phyloP scores from a whole-genome alignment of 129 eudicot species.

The Tanacetum coccineum region DNA sequence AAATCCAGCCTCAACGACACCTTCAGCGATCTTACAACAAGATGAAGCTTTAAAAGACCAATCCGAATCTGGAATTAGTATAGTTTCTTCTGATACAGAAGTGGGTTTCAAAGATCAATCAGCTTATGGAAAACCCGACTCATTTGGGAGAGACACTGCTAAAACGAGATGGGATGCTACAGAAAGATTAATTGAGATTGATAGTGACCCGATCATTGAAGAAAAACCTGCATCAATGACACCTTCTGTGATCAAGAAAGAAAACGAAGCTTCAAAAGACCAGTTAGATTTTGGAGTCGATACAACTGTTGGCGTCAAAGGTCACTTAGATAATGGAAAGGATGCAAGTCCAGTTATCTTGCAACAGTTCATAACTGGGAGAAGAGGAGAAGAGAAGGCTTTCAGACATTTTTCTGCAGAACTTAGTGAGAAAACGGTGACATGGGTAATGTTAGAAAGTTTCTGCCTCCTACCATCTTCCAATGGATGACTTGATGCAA shows the following conservation, averaged over 20 bases:
- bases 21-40: slow-evolving; percentile 21
- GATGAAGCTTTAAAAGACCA: neutral
- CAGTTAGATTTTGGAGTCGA: neutral
- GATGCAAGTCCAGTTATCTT: neutral
- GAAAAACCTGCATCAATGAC: slow-evolving; percentile 14
- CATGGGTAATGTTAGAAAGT: too few relatives aligned
- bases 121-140: neutral
- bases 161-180: neutral
- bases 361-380: slow-evolving; percentile 50
- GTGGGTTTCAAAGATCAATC: neutral
- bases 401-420: slow-evolving; percentile 33
- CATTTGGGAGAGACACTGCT: neutral
- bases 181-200: neutral
- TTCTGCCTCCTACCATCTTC: too few relatives aligned
- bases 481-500: too few relatives aligned
- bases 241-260: slow-evolving; percentile 28
- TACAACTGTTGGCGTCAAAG: neutral
- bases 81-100: neutral
- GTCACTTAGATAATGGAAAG: too few relatives aligned
- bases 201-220: slow-evolving; percentile 21
- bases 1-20: too few relatives aligned
- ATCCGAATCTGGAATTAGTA: neutral
- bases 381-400: slow-evolving; percentile 58
- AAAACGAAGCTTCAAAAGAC: slow-evolving; percentile 8
- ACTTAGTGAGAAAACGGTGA: slow-evolving; percentile 34